Percentiles rank a stretch among this genome's conserved stretches.
phyloP scores from a whole-genome alignment of 306 rosid species.

The Sophora flavescens region DNA sequence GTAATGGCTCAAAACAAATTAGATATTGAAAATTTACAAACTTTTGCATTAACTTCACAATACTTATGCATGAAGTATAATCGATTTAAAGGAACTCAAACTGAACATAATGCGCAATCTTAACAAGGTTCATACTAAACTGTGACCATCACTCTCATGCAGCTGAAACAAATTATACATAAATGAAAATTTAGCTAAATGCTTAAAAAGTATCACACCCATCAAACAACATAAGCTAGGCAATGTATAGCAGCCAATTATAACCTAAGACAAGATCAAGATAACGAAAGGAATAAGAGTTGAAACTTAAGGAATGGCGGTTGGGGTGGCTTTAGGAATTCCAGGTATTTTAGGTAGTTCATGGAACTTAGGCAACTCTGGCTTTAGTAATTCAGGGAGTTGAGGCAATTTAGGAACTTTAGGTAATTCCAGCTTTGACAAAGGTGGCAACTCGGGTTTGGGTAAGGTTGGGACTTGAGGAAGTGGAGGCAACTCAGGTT shows the following conservation, averaged over 20 bases:
- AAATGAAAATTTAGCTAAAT: background rate
- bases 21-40: too few species aligned
- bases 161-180: too few species aligned
- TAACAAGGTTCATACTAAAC: too few species aligned
- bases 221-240: background rate
- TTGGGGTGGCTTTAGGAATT: background rate
- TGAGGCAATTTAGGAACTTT: background rate
- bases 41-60: too few species aligned
- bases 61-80: too few species aligned
- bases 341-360: slow-evolving; percentile 9
- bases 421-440: too few species aligned
- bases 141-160: too few species aligned
- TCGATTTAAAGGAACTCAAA: too few species aligned
- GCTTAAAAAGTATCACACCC: background rate
- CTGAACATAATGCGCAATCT: too few species aligned
- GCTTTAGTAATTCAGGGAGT: background rate
- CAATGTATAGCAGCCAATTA: background rate
- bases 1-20: too few species aligned
- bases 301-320: background rate
- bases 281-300: background rate
- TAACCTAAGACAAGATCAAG: background rate
- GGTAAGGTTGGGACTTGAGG: background rate
- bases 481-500: too few species aligned
- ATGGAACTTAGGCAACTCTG: background rate
- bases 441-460: background rate